These are phyloP conservation scores for Alnus rubra DNA, from an alignment of 306 rosid genomes.

Conservation along the genomic window DNA sequence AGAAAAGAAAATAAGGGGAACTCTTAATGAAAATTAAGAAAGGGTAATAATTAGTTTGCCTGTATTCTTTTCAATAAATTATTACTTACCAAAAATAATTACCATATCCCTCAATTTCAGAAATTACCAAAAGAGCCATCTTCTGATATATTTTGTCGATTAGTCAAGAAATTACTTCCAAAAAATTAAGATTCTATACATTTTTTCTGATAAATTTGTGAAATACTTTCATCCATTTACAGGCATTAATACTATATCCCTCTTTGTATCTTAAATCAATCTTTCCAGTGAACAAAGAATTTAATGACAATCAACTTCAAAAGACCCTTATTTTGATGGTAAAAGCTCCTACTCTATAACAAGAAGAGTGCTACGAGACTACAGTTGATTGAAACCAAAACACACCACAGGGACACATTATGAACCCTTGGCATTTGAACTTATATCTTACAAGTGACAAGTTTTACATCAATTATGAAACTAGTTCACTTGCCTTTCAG, in stretches of 20 bases:
- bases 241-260: background rate
- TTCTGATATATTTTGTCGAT: background rate
- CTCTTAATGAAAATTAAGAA: background rate
- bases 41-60: too few species aligned
- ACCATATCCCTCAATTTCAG: background rate
- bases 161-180: background rate
- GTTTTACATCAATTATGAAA: background rate
- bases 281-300: background rate
- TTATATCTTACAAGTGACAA: background rate
- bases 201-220: background rate
- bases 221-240: background rate
- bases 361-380: background rate
- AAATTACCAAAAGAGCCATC: background rate
- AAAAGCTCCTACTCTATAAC: background rate
- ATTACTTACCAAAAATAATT: too few species aligned
- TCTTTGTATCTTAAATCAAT: background rate
- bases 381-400: background rate
- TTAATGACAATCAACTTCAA: background rate
- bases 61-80: too few species aligned
- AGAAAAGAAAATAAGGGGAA: conserved; percentile 8
- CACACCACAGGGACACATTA: background rate
- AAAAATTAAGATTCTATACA: background rate
- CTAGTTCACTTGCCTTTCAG: background rate
- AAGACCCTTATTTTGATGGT: background rate
- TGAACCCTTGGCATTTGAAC: background rate